Percentiles rank a stretch among this genome's conserved stretches.
Conservation (phyloP, 306 rosid genomes). For the Canavalia gladiata region DNA sequence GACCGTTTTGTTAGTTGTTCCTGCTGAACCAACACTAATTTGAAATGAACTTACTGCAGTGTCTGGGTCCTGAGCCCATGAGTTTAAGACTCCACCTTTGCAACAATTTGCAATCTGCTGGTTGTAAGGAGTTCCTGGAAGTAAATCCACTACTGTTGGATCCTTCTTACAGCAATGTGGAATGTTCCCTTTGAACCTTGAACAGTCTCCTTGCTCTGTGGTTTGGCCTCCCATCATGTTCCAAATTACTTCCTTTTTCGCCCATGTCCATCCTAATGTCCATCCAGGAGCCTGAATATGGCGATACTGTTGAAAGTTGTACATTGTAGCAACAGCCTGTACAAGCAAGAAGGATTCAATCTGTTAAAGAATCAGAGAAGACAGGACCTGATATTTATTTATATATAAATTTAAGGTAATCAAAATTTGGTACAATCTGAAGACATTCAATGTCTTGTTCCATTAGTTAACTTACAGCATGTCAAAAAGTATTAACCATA, state of each 20-base stretch:
- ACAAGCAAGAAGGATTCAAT: slow-evolving; percentile 35
- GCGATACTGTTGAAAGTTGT: slow-evolving; percentile 90
- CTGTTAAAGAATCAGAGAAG: not conserved
- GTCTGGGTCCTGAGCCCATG: slow-evolving; percentile 78
- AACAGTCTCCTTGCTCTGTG: slow-evolving; percentile 89
- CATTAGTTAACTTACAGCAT: not conserved
- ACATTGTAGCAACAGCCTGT: slow-evolving; percentile 88
- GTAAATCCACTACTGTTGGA: slow-evolving; percentile 83
- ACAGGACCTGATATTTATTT: not conserved
- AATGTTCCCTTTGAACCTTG: slow-evolving; percentile 64
- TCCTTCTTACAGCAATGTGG: slow-evolving; percentile 92
- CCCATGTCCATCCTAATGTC: slow-evolving; percentile 94
- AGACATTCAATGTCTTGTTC: not conserved
- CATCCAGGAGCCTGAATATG: slow-evolving; percentile 92
- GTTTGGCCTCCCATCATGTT: slow-evolving; percentile 81
- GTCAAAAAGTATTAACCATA: slow-evolving; percentile 1
- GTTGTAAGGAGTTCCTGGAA: slow-evolving; percentile 88
- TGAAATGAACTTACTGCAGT: slow-evolving; percentile 80
- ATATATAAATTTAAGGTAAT: not conserved
- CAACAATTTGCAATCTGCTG: slow-evolving; percentile 89
- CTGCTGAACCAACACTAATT: slow-evolving; percentile 81
- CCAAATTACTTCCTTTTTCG: slow-evolving; percentile 90
- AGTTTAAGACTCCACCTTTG: slow-evolving; percentile 76
- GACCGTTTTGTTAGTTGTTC: slow-evolving; percentile 83
- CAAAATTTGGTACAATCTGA: not conserved